Conservation (phyloP, 176 grass and related monocot genomes). For the Oryza meyeriana region DNA sequence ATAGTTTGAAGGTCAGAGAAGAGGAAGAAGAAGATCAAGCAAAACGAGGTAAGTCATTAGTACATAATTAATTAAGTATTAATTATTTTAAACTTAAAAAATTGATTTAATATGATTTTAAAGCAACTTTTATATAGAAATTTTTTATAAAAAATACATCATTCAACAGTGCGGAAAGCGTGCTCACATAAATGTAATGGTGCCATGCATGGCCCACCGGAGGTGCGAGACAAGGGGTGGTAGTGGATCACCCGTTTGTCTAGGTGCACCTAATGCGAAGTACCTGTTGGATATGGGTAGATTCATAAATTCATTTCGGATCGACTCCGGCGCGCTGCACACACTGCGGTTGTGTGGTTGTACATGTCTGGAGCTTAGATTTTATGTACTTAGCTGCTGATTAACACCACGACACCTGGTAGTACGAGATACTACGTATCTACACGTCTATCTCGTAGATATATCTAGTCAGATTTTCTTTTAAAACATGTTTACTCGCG, state of each 20-base stretch:
- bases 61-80: too few species aligned
- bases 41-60: too few species aligned
- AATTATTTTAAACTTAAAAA: too few species aligned
- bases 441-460: too few species aligned
- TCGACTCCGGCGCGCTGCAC: conserved; percentile 26
- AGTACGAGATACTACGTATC: not conserved
- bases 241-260: not conserved
- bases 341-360: not conserved
- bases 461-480: too few species aligned
- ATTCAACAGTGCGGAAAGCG: too few species aligned
- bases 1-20: too few species aligned
- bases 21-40: too few species aligned
- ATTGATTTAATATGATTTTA: too few species aligned
- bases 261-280: conserved; percentile 8
- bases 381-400: not conserved
- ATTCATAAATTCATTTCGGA: conserved; percentile 33
- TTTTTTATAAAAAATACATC: too few species aligned
- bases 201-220: not conserved
- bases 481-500: too few species aligned
- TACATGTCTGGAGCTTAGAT: not conserved
- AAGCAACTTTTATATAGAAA: too few species aligned
- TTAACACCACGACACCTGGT: not conserved
- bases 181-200: not conserved
- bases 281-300: not conserved
- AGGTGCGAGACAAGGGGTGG: not conserved